Evolutionary conservation across 441 rosid species (phyloP).

Genomic region (Euphorbia neoarborescens): DNA sequence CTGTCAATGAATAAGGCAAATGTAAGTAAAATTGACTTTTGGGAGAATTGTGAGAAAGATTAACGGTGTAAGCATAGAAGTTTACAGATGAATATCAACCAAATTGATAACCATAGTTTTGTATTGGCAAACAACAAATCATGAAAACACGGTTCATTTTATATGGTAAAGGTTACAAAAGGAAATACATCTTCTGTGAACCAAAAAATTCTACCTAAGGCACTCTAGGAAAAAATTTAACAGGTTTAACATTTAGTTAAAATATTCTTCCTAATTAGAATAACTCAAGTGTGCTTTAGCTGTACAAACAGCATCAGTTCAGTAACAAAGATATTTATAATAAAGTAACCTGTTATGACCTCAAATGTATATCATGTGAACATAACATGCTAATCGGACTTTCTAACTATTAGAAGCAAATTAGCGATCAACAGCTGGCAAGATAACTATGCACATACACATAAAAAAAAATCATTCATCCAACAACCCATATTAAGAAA

Average conservation of each 20-base stretch:
- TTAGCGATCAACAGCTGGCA: constrained; percentile 2
- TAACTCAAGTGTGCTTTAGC: neutral
- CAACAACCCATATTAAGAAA: neutral
- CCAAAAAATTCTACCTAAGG: neutral
- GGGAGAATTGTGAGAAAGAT: neutral
- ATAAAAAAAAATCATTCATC: neutral
- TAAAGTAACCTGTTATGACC: neutral
- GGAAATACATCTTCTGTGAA: neutral
- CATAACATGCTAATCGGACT: neutral
- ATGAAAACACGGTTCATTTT: neutral
- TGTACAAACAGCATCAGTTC: too few species aligned
- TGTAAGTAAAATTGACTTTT: too few species aligned
- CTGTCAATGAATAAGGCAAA: too few species aligned
- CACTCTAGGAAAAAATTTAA: neutral
- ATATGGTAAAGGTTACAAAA: neutral
- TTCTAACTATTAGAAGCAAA: neutral
- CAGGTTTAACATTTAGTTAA: neutral
- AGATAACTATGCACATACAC: neutral
- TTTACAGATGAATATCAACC: neutral
- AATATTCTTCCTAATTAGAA: neutral
- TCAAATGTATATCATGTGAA: constrained; percentile 5
- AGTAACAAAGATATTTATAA: neutral
- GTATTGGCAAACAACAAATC: neutral
- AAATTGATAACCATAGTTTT: neutral
- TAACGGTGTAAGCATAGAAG: neutral